Conservation (phyloP, 306 rosid genomes). For the Prunus campanulata region DNA sequence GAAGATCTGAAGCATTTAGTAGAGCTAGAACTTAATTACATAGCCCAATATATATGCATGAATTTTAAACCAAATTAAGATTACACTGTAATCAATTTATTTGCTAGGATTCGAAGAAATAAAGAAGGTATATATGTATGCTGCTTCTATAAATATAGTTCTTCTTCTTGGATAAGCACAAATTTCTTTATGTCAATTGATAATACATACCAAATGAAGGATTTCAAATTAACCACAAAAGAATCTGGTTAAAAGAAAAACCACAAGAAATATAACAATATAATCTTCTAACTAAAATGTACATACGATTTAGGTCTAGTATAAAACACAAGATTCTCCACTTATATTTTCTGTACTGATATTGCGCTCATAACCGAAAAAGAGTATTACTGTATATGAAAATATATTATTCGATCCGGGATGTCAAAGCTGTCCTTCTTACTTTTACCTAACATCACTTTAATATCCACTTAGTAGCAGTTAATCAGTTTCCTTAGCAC, state of each 20-base stretch:
- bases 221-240: too few species aligned
- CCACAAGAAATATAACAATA: neutral
- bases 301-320: neutral
- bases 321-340: neutral
- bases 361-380: neutral
- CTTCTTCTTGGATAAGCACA: neutral
- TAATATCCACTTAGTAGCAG: neutral
- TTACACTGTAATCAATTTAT: neutral
- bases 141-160: neutral
- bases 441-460: neutral
- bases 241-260: neutral
- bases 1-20: neutral
- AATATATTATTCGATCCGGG: neutral
- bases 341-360: neutral
- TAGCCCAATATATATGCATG: neutral
- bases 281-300: too few species aligned
- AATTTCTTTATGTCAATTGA: neutral
- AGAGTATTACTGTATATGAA: neutral
- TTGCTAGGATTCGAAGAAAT: neutral
- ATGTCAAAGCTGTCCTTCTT: neutral
- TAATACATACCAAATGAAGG: neutral
- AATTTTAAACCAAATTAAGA: neutral
- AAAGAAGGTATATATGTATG: neutral
- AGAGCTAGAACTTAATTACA: neutral
- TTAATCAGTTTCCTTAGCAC: neutral